These are phyloP conservation scores for Annona squamosa DNA, from an alignment of 164 flowering plant genomes.

Conservation along the genomic window DNA sequence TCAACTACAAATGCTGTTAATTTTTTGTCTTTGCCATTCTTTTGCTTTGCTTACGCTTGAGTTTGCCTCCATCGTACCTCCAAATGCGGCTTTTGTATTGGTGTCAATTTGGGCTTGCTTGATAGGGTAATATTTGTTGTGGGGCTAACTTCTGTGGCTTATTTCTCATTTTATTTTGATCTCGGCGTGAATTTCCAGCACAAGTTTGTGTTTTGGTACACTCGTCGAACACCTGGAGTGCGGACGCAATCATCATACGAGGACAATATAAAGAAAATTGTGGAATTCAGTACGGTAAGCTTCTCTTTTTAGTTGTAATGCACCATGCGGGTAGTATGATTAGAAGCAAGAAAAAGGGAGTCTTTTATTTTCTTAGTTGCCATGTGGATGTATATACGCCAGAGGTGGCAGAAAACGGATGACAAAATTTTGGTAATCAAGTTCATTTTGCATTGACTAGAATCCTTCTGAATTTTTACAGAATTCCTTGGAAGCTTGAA, in stretches of 20 bases:
- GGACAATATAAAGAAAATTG: conserved; percentile 88
- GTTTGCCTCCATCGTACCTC: neutral
- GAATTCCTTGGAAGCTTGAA: neutral
- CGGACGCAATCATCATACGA: conserved; percentile 80
- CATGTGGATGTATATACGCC: neutral
- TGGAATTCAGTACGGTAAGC: conserved; percentile 92
- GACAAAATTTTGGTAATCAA: neutral
- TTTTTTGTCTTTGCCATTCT: too few relatives aligned
- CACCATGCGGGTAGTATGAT: neutral
- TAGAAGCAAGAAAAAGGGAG: neutral
- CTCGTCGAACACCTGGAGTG: conserved; percentile 88
- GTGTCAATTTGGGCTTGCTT: neutral
- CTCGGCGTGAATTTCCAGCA: conserved; percentile 31
- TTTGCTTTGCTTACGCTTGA: too few relatives aligned
- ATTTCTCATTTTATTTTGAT: neutral
- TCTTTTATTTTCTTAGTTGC: neutral
- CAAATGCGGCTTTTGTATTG: neutral
- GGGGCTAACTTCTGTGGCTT: neutral
- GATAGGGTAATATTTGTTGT: neutral
- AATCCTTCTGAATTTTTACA: neutral
- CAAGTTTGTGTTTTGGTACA: conserved; percentile 94
- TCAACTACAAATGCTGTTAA: too few relatives aligned
- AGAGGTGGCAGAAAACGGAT: neutral
- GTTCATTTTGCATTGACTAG: neutral
- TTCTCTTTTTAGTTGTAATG: neutral